phyloP scores from a whole-genome alignment of 371 early-diverging fungal species.

The Cladochytrium tenue region DNA sequence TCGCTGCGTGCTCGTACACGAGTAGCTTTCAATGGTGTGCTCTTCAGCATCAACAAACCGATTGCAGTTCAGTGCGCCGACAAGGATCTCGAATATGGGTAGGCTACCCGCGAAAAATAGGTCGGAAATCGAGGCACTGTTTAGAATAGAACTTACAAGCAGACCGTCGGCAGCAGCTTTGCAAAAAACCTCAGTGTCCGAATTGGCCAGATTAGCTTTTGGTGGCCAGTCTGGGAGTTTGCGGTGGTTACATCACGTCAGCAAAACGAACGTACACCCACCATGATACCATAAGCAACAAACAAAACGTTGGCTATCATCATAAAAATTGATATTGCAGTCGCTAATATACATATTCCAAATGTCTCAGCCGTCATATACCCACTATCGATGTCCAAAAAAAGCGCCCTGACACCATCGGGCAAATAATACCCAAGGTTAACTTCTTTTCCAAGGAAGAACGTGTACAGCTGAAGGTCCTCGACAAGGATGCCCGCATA shows the following conservation, averaged over 20 bases:
- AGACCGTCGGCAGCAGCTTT: slow-evolving; percentile 13
- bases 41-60: neutral
- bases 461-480: slow-evolving; percentile 17
- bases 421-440: slow-evolving; percentile 7
- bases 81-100: slow-evolving; percentile 16
- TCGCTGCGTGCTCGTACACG: slow-evolving; percentile 2
- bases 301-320: slow-evolving; percentile 15
- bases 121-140: neutral
- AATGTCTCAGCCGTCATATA: slow-evolving; percentile 1
- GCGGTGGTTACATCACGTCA: no score
- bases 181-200: slow-evolving; percentile 15
- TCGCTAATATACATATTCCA: no score
- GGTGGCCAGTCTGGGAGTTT: slow-evolving; percentile 9
- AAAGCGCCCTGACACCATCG: neutral
- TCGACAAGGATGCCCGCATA: slow-evolving; percentile 10
- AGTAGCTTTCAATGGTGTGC: neutral
- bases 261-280: no score
- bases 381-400: neutral
- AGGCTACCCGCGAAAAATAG: neutral
- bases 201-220: slow-evolving; percentile 19
- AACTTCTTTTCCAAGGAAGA: slow-evolving; percentile 6
- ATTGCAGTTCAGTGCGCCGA: slow-evolving; percentile 12
- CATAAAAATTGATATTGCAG: slow-evolving; percentile 6
- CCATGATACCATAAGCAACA: slow-evolving; percentile 11
- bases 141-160: slow-evolving; percentile 7